Base-by-base conservation (phyloP, 371 early-diverging fungal species). In the Rhizopus arrhizus region DNA sequence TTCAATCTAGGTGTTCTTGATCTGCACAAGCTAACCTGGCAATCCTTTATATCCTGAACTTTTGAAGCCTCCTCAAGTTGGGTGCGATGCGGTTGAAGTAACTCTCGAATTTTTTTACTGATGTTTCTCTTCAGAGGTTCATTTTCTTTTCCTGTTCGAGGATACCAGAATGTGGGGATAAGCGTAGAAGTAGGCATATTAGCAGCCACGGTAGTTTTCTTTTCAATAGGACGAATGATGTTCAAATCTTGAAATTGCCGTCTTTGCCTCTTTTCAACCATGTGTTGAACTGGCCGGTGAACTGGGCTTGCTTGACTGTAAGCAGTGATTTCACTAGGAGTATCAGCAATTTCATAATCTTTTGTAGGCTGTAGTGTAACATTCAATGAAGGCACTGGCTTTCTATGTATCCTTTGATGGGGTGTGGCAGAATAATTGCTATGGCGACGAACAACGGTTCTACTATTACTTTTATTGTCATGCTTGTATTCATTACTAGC, bases 161-260 rank as follows among this genome's bases (percentile, higher is more conserved):
- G 77, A 57, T 80, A 73, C 80, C 80, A 80, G 53, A 80, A 80
- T 0, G 63, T 70, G 3, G 73, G 70, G 9, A 53, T 36, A 3
- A 12, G 16, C 35, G 33, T 52, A 5, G 50, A 33, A 13, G 10
- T 29, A 9, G 50, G 50, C 3, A 40, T 40, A 40, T 40, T 40
- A 7, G 50, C 31, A 11, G 50, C 16, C 7, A 50, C 5, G 0
- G 32, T 32, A 50, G 8, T 10, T 31, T 50, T 7, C 31, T 41
- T 34, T 40, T 58, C 22, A 22, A 22, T 22, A 22, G 22, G 22
- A 52, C 22, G 58, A 51, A n/a, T 63, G 47, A 10, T 45, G 28
- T 46, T 47, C 36, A 8, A 53, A 36, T 32, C 58, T 10, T n/a
- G 47, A n/a, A 32, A 28, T 5, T 49, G 9, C 4, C 32, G 16